phyloP scores from a whole-genome alignment of 2,329 filamentous ascomycete species.

The Neobulgaria alba region DNA sequence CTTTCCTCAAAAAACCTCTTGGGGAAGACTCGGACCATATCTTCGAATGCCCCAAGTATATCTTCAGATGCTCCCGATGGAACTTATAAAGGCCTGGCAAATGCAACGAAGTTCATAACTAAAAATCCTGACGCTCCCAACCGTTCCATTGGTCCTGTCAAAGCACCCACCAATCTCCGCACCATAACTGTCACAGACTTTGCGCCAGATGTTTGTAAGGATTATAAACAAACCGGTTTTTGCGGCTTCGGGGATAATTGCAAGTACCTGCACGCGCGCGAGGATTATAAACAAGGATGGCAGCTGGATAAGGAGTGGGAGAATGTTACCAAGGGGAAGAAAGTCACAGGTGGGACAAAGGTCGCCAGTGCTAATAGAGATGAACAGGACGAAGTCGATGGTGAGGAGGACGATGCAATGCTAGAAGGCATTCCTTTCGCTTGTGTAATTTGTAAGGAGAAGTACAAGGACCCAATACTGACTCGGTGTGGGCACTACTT shows the following conservation, averaged over 20 bases:
- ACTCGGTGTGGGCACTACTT: conserved; percentile 96
- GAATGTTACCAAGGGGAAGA: conserved; percentile 64
- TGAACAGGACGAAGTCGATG: conserved; percentile 33
- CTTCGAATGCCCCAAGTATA: conserved; percentile 17
- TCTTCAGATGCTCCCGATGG: conserved; percentile 45
- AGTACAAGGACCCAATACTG: conserved; percentile 57
- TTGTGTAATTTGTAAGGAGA: conserved; percentile 30
- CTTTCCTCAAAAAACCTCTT: conserved; percentile 44
- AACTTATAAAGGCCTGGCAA: conserved; percentile 68
- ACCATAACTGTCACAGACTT: conserved; percentile 88
- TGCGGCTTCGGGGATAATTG: conserved; percentile 43
- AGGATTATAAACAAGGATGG: conserved; percentile 87
- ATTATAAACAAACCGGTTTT: conserved; percentile 72
- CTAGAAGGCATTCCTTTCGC: conserved; percentile 30
- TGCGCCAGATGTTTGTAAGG: conserved; percentile 89
- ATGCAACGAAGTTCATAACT: conserved; percentile 63
- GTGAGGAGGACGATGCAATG: conserved; percentile 32
- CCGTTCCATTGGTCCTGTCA: conserved; percentile 72
- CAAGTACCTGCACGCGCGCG: conserved; percentile 69
- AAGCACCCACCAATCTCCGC: conserved; percentile 80
- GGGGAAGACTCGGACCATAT: conserved; percentile 41
- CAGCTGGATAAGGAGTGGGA: conserved; percentile 95
- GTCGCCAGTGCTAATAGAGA: conserved; percentile 27
- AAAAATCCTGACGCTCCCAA: conserved; percentile 69
- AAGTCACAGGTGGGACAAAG: conserved; percentile 48